Percentiles rank a stretch among this genome's conserved stretches.
These are phyloP conservation scores for Linaria vulgaris DNA, from an alignment of 257 asterid genomes.

Conservation along the genomic window DNA sequence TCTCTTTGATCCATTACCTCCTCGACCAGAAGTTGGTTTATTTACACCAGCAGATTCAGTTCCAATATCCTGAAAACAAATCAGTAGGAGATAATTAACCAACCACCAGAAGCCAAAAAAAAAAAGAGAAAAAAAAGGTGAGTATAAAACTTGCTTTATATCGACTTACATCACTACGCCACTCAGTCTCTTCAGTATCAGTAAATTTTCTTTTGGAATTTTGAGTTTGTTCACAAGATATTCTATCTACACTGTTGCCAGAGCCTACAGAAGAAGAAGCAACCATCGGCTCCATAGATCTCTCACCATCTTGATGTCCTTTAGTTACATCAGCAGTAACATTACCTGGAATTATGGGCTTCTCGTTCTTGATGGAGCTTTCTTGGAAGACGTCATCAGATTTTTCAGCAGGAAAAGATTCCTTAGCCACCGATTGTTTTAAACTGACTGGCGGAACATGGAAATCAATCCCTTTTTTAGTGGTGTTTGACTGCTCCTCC, in stretches of 20 bases:
- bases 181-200: conserved; percentile 65
- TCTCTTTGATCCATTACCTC: conserved; percentile 73
- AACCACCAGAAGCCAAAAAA: no score
- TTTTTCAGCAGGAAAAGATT: conserved; percentile 36
- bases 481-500: conserved; percentile 28
- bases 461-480: conserved; percentile 32
- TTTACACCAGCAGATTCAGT: conserved; percentile 61
- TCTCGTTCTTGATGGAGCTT: conserved; percentile 38
- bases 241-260: conserved; percentile 69
- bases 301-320: conserved; percentile 47
- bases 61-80: conserved; percentile 64
- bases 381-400: conserved; percentile 38
- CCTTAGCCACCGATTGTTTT: background rate
- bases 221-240: conserved; percentile 62
- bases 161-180: conserved; percentile 73
- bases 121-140: background rate
- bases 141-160: background rate
- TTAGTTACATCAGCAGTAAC: conserved; percentile 18
- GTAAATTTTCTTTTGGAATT: conserved; percentile 59
- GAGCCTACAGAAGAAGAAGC: conserved; percentile 94
- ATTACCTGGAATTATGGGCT: no score
- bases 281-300: conserved; percentile 53
- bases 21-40: conserved; percentile 31
- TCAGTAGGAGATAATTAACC: conserved; percentile 4
- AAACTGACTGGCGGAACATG: conserved; percentile 21